phyloP scores from a whole-genome alignment of 108 stramenopile species.

The Cyclotella atomus region DNA sequence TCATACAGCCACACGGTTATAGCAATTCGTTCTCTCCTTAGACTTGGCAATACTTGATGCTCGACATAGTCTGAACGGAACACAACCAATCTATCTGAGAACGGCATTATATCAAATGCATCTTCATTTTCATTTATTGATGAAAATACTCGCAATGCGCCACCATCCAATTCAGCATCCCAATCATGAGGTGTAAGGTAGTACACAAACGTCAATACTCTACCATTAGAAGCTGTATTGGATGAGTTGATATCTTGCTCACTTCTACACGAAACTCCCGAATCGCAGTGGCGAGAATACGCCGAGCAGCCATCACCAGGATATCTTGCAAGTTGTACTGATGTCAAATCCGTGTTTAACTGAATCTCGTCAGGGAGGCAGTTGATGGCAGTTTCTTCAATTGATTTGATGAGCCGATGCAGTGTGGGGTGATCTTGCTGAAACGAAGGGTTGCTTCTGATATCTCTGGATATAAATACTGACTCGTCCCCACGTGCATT shows the following conservation, averaged over 20 bases:
- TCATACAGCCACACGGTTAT: slow-evolving; percentile 82
- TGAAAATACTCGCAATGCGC: slow-evolving; percentile 56
- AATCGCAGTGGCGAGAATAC: slow-evolving; percentile 70
- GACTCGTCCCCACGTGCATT: slow-evolving; percentile 55
- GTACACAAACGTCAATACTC: slow-evolving; percentile 71
- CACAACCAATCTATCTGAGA: slow-evolving; percentile 64
- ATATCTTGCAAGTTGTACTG: slow-evolving; percentile 70
- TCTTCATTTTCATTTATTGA: background rate
- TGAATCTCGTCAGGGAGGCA: background rate
- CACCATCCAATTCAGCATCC: slow-evolving; percentile 63
- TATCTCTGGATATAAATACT: slow-evolving; percentile 51
- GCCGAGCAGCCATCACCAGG: slow-evolving; percentile 63
- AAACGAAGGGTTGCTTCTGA: slow-evolving; percentile 35
- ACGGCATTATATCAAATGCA: slow-evolving; percentile 48
- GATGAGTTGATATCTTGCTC: slow-evolving; percentile 7
- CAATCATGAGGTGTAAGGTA: slow-evolving; percentile 68
- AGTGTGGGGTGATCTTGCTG: slow-evolving; percentile 41
- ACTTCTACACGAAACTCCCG: slow-evolving; percentile 25
- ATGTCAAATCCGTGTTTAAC: slow-evolving; percentile 37
- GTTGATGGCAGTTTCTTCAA: slow-evolving; percentile 32
- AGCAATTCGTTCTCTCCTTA: slow-evolving; percentile 58
- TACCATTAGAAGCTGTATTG: slow-evolving; percentile 9
- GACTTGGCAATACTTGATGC: slow-evolving; percentile 72
- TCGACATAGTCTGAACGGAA: slow-evolving; percentile 72
- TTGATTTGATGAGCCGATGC: slow-evolving; percentile 34